Percentiles rank a stretch among this genome's conserved stretches.
These are phyloP conservation scores for Mollisia scopiformis DNA, from an alignment of 2,329 filamentous ascomycete genomes.

Conservation along the genomic window DNA sequence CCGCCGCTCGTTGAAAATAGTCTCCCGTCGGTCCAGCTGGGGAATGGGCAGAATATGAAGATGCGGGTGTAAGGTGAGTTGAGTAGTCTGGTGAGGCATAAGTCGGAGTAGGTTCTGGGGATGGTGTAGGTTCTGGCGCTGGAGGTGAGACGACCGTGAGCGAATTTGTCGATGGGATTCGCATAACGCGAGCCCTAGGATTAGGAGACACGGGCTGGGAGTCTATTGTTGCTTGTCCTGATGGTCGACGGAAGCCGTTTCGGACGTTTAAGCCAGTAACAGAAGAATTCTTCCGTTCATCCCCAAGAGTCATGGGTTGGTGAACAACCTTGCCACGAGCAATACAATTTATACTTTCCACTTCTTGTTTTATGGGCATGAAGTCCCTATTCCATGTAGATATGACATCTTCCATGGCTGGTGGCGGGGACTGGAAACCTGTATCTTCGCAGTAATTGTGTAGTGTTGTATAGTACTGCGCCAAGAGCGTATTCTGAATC, in stretches of 20 bases:
- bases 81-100: constrained; percentile 30
- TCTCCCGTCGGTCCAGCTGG: constrained; percentile 32
- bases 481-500: constrained; percentile 78
- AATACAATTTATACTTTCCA: constrained; percentile 68
- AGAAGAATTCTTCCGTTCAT: constrained; percentile 35
- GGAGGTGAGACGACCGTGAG: constrained; percentile 19
- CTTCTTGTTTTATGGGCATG: constrained; percentile 63
- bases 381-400: constrained; percentile 66
- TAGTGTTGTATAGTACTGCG: constrained; percentile 76
- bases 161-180: constrained; percentile 28
- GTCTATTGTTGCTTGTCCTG: constrained; percentile 37
- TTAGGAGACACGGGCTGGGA: constrained; percentile 26
- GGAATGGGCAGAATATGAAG: constrained; percentile 31
- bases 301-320: constrained; percentile 46
- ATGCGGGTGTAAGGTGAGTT: constrained; percentile 28
- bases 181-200: constrained; percentile 26
- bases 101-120: constrained; percentile 23
- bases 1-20: constrained; percentile 39
- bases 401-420: constrained; percentile 73
- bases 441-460: constrained; percentile 73
- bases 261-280: constrained; percentile 35
- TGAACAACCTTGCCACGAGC: constrained; percentile 68
- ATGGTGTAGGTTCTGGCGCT: constrained; percentile 26
- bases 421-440: constrained; percentile 71
- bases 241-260: constrained; percentile 46